These are phyloP conservation scores for Syncephalastrum sp. DNA, from an alignment of 371 early-diverging fungal genomes.

Conservation along the genomic window DNA sequence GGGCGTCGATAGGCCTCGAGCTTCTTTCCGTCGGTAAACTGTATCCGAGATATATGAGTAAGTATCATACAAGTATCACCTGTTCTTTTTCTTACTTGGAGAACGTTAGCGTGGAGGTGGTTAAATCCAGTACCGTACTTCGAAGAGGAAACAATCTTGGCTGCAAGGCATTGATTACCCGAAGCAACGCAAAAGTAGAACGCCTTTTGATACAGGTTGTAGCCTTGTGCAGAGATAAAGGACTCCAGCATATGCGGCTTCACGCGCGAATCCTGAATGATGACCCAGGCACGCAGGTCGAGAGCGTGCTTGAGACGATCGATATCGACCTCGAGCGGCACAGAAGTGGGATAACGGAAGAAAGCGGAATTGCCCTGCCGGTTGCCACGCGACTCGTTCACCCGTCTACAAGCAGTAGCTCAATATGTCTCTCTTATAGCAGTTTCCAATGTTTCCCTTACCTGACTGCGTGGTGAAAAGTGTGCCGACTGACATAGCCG, in stretches of 20 bases:
- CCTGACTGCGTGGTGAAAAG: slow-evolving; percentile 38
- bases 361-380: slow-evolving; percentile 59
- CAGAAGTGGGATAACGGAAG: slow-evolving; percentile 15
- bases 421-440: no score
- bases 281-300: no score
- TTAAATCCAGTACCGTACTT: slow-evolving; percentile 34
- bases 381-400: slow-evolving; percentile 66
- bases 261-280: no score
- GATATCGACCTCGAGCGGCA: slow-evolving; percentile 17
- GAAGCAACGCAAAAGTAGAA: slow-evolving; percentile 44
- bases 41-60: not conserved
- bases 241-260: no score
- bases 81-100: slow-evolving; percentile 27
- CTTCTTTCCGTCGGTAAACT: slow-evolving; percentile 12
- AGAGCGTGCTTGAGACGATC: not conserved
- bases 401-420: slow-evolving; percentile 28
- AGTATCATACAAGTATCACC: not conserved
- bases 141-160: slow-evolving; percentile 19
- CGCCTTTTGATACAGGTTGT: slow-evolving; percentile 6
- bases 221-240: not conserved
- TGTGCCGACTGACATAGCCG: slow-evolving; percentile 37
- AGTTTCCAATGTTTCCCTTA: not conserved
- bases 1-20: slow-evolving; percentile 39
- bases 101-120: slow-evolving; percentile 43
- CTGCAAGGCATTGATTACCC: slow-evolving; percentile 43